Evolutionary conservation across 257 asterid genomes (phyloP), one percentile per base, ranked within the genome.

Genomic region (Haberlea rhodopensis): DNA sequence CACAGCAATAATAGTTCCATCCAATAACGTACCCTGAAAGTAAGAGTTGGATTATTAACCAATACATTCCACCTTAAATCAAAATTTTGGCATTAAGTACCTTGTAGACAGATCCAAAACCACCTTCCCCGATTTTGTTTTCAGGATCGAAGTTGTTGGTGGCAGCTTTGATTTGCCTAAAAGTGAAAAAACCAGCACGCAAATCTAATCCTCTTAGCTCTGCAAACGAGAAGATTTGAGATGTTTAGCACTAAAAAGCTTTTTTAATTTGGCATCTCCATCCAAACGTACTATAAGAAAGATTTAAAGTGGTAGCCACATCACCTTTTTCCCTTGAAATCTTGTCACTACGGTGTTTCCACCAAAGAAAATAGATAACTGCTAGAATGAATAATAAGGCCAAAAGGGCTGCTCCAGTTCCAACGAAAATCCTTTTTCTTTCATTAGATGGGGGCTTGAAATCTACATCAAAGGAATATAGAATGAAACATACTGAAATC

Each of bases 101-200:
- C 85, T 80, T 84, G 73, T 76, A 86, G 56, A 84, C 95, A 19
- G 78, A 65, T 32, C 95, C 95, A 67, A 86, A 86, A 61, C 95
- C 90, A 57, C 95, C 90, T 76, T 86, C 88, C 19, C 95, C 88
- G 34, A 87, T 78, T 69, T 80, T 82, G 74, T 87, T 84, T 21
- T 65, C 78, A 45, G 82, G 25, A 60, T 71, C 63, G 25, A 86
- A 83, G 74, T 81, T 69, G 46, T 74, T 65, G 5, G 90, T 84
- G 67, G 95, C 91, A 21, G 84, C 87, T 79, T 73, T 76, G 70
- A 86, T 77, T 72, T 87, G 95, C 72, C 84, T 63, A 26, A 68
- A 82, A 62, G 87, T 87, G 19, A 83, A 79, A 20, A 70, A 62
- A 6, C 91, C 85, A 27, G 78, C 78, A 29, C 56, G 76, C 76